A percentile compares a stretch with the other conserved stretches of the same genome.
Evolutionary conservation across 495 filamentous ascomycete species (phyloP).

Genomic region (Entonaema liquescens): DNA sequence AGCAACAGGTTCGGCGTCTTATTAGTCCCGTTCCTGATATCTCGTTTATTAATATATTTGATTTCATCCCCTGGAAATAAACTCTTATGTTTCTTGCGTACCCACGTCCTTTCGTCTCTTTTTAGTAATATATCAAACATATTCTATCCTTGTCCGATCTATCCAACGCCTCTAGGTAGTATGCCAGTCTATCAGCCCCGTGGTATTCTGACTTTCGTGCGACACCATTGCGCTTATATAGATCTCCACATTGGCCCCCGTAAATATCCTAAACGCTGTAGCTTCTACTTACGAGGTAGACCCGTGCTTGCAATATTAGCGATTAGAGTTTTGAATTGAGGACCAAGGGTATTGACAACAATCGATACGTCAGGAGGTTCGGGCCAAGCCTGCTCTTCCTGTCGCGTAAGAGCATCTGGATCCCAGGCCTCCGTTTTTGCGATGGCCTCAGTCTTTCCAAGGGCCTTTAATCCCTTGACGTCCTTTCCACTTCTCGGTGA

Average conservation of each 20-base stretch:
- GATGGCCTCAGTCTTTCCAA: slow-evolving; percentile 57
- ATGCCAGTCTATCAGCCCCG: too few species aligned
- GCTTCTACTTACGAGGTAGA: slow-evolving; percentile 9
- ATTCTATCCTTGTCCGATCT: too few species aligned
- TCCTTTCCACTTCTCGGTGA: slow-evolving; percentile 60
- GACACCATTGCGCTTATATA: background rate
- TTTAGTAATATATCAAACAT: too few species aligned
- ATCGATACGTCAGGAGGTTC: slow-evolving; percentile 48
- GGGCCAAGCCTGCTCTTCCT: slow-evolving; percentile 35
- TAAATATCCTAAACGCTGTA: background rate
- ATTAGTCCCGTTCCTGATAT: background rate
- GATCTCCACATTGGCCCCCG: background rate
- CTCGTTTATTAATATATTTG: background rate
- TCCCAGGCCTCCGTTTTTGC: slow-evolving; percentile 48
- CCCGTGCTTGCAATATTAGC: slow-evolving; percentile 32
- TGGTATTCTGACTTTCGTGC: background rate
- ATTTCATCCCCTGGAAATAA: background rate
- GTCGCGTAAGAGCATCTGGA: slow-evolving; percentile 14
- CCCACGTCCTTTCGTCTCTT: too few species aligned
- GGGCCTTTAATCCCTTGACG: slow-evolving; percentile 58
- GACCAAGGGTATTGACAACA: slow-evolving; percentile 51
- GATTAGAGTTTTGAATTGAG: slow-evolving; percentile 48
- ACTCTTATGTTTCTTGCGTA: too few species aligned
- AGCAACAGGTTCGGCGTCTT: background rate
- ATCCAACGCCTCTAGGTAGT: background rate